Evolutionary conservation across 2,329 filamentous ascomycete genomes (phyloP).

Genomic region (Botryotinia convoluta): DNA sequence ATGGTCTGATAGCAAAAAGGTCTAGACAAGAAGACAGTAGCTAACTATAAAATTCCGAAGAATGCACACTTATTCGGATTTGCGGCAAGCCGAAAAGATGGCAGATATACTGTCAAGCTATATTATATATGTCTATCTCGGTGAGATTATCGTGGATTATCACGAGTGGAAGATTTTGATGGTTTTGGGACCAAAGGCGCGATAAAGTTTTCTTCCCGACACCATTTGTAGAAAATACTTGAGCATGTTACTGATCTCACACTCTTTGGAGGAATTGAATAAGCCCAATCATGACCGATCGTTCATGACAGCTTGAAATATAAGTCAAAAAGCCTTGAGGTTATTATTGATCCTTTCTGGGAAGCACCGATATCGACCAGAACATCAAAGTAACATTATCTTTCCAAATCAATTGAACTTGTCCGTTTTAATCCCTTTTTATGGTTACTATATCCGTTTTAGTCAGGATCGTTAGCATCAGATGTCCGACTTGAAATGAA

Average conservation of each 20-base stretch:
- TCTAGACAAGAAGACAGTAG: neutral
- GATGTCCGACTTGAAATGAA: conserved; percentile 13
- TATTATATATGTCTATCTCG: neutral
- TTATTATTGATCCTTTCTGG: neutral
- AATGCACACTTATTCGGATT: neutral
- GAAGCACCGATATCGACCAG: neutral
- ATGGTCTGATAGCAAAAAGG: neutral
- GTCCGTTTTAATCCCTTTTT: neutral
- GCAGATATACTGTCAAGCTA: neutral
- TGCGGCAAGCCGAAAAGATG: neutral
- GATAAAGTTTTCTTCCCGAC: neutral
- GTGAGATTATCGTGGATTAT: neutral
- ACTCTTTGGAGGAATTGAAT: neutral
- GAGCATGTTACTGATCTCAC: neutral
- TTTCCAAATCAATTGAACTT: neutral
- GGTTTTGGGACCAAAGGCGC: neutral
- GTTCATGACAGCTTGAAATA: conserved; percentile 1
- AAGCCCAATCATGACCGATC: neutral
- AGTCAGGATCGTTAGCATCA: conserved; percentile 7
- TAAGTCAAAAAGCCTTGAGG: neutral
- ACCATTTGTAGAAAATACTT: neutral
- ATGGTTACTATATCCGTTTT: neutral
- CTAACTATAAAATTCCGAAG: neutral
- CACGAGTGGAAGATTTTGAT: neutral
- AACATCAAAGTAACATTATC: neutral